Evolutionary conservation across 192 early-diverging fungal genomes (phyloP).

Genomic region (Linnemannia hyalina): DNA sequence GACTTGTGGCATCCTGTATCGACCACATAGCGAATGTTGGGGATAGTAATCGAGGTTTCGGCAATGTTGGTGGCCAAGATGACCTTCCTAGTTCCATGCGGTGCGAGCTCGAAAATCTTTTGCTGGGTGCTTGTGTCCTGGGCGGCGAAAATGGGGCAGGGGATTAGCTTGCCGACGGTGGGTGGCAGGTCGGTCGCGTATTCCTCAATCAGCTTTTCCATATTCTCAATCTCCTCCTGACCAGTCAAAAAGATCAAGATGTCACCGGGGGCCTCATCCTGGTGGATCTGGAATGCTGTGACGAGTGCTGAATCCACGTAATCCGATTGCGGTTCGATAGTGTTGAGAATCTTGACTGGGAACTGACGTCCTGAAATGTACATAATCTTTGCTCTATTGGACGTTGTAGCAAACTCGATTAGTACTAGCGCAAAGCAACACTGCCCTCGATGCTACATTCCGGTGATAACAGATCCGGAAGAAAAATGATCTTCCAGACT

Average conservation of each 20-base stretch:
- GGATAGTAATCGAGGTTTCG: conserved; percentile 97
- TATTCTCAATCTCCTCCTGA: conserved; percentile 95
- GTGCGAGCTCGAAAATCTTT: conserved; percentile 90
- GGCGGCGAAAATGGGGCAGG: conserved; percentile 94
- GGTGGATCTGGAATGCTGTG: conserved; percentile 91
- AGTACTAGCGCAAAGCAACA: conserved; percentile 8
- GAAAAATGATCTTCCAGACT: background rate
- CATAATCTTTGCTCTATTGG: conserved; percentile 77
- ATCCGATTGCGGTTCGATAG: conserved; percentile 86
- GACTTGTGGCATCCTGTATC: conserved; percentile 95
- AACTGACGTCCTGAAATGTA: conserved; percentile 93
- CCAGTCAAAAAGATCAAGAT: conserved; percentile 95
- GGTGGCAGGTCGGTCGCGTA: conserved; percentile 74
- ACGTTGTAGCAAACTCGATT: background rate
- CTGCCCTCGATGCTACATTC: background rate
- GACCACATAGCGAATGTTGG: conserved; percentile 93
- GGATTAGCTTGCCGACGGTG: conserved; percentile 66
- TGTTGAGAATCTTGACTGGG: conserved; percentile 87
- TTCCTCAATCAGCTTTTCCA: conserved; percentile 87
- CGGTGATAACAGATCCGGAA: background rate
- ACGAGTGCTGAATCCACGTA: conserved; percentile 92
- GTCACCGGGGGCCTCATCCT: conserved; percentile 87
- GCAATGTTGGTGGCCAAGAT: conserved; percentile 98
- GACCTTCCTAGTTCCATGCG: conserved; percentile 88
- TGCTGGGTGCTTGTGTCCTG: conserved; percentile 91